Conservation (phyloP, 352 stramenopile species). For the Pythium monospermum region DNA sequence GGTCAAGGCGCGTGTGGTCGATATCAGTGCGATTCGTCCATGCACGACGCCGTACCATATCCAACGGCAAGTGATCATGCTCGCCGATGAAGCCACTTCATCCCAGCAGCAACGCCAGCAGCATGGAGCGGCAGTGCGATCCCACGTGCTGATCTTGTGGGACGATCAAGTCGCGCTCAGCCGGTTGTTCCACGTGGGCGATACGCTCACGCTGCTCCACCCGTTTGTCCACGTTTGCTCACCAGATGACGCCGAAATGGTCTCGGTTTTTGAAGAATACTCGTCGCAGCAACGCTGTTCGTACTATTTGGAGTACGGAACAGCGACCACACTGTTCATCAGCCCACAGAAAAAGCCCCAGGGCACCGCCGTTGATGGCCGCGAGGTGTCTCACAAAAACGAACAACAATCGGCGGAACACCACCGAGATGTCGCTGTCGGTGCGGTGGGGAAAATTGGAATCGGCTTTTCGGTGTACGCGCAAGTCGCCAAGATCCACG, state of each 20-base stretch:
- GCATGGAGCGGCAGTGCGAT: slow-evolving; percentile 5
- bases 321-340: slow-evolving; percentile 45
- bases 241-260: slow-evolving; percentile 38
- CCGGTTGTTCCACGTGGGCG: slow-evolving; percentile 48
- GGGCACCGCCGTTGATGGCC: not conserved
- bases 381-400: slow-evolving; percentile 4
- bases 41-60: slow-evolving; percentile 52
- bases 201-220: slow-evolving; percentile 53
- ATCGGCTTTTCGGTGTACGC: slow-evolving; percentile 51
- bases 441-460: slow-evolving; percentile 16
- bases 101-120: not conserved
- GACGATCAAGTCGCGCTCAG: slow-evolving; percentile 67
- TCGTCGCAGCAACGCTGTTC: slow-evolving; percentile 37
- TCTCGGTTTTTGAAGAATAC: slow-evolving; percentile 53
- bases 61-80: slow-evolving; percentile 57
- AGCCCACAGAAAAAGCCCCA: not conserved
- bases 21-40: slow-evolving; percentile 62
- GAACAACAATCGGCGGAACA: slow-evolving; percentile 16
- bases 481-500: slow-evolving; percentile 40
- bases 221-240: slow-evolving; percentile 55
- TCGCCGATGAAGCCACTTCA: slow-evolving; percentile 26
- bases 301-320: slow-evolving; percentile 70
- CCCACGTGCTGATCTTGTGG: slow-evolving; percentile 60
- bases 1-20: slow-evolving; percentile 32
- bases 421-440: slow-evolving; percentile 2